Percentiles rank a stretch among this genome's conserved stretches.
These are phyloP conservation scores for Colletotrichum sp. DNA, from an alignment of 2,329 filamentous ascomycete genomes.

Conservation along the genomic window DNA sequence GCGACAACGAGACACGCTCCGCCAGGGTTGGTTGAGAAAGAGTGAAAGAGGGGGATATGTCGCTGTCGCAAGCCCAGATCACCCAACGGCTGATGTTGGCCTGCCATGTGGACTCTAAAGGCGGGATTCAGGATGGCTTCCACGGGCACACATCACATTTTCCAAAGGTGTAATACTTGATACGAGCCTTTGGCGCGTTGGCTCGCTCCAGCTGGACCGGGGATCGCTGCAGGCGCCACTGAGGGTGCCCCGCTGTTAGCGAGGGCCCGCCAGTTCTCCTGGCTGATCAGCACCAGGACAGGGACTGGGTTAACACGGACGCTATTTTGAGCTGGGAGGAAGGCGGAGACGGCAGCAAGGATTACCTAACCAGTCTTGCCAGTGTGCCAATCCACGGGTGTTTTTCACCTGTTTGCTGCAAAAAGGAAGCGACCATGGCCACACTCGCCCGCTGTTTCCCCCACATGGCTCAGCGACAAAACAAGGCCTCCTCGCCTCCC, in stretches of 20 bases:
- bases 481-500: background rate
- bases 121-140: background rate
- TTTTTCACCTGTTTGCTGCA: background rate
- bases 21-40: background rate
- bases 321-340: background rate
- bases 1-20: background rate
- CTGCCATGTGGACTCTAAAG: background rate
- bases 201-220: background rate
- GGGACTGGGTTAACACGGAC: background rate
- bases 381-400: background rate
- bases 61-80: background rate
- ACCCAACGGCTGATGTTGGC: background rate
- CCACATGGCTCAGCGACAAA: background rate
- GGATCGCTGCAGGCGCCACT: conserved; percentile 11
- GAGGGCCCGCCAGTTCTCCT: background rate
- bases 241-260: conserved; percentile 5
- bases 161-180: background rate
- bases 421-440: background rate
- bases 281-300: conserved; percentile 8
- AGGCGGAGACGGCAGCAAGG: background rate
- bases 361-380: background rate
- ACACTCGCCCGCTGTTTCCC: background rate
- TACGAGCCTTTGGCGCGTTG: conserved; percentile 2
- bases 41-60: background rate
- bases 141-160: background rate